Conservation (phyloP, 208 protist species). For the Leishmania arabica region DNA sequence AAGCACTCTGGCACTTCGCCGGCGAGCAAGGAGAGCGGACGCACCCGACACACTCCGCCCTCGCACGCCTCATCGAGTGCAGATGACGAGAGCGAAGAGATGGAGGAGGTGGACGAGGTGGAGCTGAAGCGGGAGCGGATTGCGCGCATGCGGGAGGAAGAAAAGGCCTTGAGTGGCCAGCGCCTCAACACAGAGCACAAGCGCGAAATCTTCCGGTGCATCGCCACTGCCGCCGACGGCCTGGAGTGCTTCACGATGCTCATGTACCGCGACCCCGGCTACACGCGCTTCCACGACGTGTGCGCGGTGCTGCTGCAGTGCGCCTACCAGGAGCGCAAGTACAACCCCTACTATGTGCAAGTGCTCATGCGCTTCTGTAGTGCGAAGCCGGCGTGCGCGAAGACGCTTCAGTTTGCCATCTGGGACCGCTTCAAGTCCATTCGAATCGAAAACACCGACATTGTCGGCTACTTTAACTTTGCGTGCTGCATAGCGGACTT, state of each 20-base stretch:
- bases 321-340: constrained; percentile 60
- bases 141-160: constrained; percentile 51
- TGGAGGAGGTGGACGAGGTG: constrained; percentile 32
- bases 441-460: constrained; percentile 57
- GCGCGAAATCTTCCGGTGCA: constrained; percentile 70
- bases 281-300: constrained; percentile 69
- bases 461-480: constrained; percentile 77
- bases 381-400: constrained; percentile 54
- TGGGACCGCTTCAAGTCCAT: constrained; percentile 87
- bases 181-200: constrained; percentile 79
- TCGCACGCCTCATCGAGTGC: not conserved
- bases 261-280: constrained; percentile 73
- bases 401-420: constrained; percentile 79
- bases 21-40: not conserved
- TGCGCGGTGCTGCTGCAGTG: constrained; percentile 74
- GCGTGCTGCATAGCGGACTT: constrained; percentile 54
- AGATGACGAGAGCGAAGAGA: constrained; percentile 9
- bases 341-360: constrained; percentile 76
- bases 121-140: constrained; percentile 43
- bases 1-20: not conserved
- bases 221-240: constrained; percentile 65
- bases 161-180: constrained; percentile 71
- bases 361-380: constrained; percentile 78
- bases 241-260: constrained; percentile 82
- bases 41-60: not conserved